A percentile compares a stretch with the other conserved stretches of the same genome.
These are phyloP conservation scores for Colletotrichum falcatum DNA, from an alignment of 2,329 filamentous ascomycete genomes.

Conservation along the genomic window DNA sequence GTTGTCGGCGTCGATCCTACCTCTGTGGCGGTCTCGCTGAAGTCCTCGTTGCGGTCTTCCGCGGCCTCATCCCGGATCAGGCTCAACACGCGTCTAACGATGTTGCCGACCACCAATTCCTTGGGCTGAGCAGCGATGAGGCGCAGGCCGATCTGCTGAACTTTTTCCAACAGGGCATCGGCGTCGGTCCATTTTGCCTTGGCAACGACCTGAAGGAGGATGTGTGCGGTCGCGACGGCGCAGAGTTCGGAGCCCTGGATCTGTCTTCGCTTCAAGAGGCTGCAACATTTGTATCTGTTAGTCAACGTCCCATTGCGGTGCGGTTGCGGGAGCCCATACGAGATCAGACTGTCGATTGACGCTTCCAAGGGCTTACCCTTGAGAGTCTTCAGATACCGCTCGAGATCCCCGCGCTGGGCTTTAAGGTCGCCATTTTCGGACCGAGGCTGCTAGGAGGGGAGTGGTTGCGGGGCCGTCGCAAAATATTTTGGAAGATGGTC, in stretches of 20 bases:
- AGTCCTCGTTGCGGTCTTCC: conserved; percentile 76
- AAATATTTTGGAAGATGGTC: conserved; percentile 6
- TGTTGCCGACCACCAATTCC: conserved; percentile 94
- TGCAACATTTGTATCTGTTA: conserved; percentile 51
- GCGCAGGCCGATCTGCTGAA: conserved; percentile 81
- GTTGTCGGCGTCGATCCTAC: conserved; percentile 54
- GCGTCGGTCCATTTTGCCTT: conserved; percentile 83
- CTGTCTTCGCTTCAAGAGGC: conserved; percentile 89
- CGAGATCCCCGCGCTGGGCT: conserved; percentile 74
- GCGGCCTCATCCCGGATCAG: conserved; percentile 92
- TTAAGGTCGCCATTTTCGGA: conserved; percentile 66
- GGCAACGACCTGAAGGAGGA: conserved; percentile 88
- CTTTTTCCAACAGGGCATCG: conserved; percentile 80
- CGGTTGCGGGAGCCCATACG: conserved; percentile 65
- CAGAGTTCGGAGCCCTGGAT: conserved; percentile 90
- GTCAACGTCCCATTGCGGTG: neutral
- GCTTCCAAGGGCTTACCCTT: conserved; percentile 81
- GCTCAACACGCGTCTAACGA: conserved; percentile 89
- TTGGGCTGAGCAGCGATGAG: conserved; percentile 87
- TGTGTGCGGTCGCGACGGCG: conserved; percentile 89
- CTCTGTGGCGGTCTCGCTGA: conserved; percentile 68
- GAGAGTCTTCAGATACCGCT: conserved; percentile 82
- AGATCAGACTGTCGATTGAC: conserved; percentile 85
- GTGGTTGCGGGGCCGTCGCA: conserved; percentile 24
- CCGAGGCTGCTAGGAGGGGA: conserved; percentile 8